phyloP scores from a whole-genome alignment of 73 alveolate species.

The Tetrahymena borealis region DNA sequence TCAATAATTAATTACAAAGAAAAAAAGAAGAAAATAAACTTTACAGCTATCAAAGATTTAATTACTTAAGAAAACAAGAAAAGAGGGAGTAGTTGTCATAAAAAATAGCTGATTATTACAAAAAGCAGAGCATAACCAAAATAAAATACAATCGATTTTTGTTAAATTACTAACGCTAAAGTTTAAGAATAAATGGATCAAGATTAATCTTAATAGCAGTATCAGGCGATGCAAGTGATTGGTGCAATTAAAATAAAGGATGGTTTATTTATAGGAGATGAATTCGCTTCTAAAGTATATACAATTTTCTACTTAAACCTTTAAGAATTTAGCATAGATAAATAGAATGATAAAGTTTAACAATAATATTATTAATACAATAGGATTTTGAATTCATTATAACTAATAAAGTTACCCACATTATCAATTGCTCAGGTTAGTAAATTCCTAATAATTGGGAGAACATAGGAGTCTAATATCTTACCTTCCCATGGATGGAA shows the following conservation, averaged over 20 bases:
- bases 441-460: slow-evolving; percentile 90
- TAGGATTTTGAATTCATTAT: slow-evolving; percentile 89
- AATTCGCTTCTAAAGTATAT: slow-evolving; percentile 67
- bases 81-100: neutral
- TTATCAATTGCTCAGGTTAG: slow-evolving; percentile 91
- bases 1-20: neutral
- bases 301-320: neutral
- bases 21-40: neutral
- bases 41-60: neutral
- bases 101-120: neutral
- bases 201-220: neutral
- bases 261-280: slow-evolving; percentile 84
- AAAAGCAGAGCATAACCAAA: too few relatives aligned
- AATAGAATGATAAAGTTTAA: too few relatives aligned
- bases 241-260: slow-evolving; percentile 83
- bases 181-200: neutral
- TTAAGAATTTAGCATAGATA: too few relatives aligned
- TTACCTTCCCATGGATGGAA: slow-evolving; percentile 89
- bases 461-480: slow-evolving; percentile 84
- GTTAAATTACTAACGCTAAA: too few relatives aligned
- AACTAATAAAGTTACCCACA: slow-evolving; percentile 93
- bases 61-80: neutral
- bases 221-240: slow-evolving; percentile 53
- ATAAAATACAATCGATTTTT: too few relatives aligned
- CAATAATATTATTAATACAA: neutral